Base-by-base conservation (phyloP, 768 basidiomycete genomes). In the Leccinum subgranulosum region DNA sequence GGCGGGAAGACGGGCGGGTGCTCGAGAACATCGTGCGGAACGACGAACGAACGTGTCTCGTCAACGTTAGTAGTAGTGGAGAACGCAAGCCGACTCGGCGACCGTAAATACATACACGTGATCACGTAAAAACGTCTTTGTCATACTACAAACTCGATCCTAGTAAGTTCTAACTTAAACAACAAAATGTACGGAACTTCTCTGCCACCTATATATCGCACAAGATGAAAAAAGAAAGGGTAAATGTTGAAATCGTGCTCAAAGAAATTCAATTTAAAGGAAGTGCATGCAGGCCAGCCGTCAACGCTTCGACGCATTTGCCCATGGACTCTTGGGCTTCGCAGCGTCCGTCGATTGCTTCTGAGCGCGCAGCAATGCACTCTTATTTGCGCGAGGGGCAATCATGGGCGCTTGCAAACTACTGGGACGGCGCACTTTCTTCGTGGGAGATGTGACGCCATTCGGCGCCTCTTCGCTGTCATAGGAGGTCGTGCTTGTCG, bases 371-470 rank as follows among this genome's bases (percentile, higher is more conserved):
- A 93, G 69, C 6, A 83, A 73, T 3, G 92, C 90, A 63, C 86
- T 91, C 69, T 80, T 84, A 71, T 94, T 94, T 59, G 77, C 81
- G 54, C 88, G 78, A 8, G 91, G 92, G 9, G 72, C 70, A 58
- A 92, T 88, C 4, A 79, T 76, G 2, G 91, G 89, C 1, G 79
- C 76, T 51, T 74, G 75, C 46, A 82, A 67, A 64, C 85, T 86
- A 66, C 81, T 83, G 3, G 80, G 83, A 19, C 86, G 84, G 4
- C 81, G 80, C 3, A 28, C 39, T 49, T 48, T 60, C 48, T 75
- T 74, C 2, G 75, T 73, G 11, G 71, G 59, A 9, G 67, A 54
- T 41, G 51, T 43, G 34, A 56, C 57, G 6, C 59, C 62, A 11
- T 64, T 62, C 19, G n/a, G 60, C 33, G 36, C 60, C 60, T 61